These are phyloP conservation scores for Lactuca sativa DNA, from an alignment of 129 eudicot genomes.

Conservation along the genomic window DNA sequence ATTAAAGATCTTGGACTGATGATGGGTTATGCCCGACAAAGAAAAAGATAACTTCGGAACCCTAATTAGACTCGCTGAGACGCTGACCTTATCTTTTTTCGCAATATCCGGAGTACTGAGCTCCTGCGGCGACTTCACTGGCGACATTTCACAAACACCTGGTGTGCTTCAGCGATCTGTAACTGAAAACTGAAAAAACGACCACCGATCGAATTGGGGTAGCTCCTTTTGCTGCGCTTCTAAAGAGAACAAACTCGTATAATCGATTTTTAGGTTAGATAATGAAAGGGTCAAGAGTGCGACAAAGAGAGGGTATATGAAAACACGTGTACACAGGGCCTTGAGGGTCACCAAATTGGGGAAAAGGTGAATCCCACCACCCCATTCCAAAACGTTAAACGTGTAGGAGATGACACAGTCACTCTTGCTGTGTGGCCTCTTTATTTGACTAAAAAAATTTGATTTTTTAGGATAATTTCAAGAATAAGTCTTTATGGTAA, in stretches of 20 bases:
- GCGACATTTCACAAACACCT: conserved; percentile 44
- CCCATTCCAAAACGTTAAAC: conserved; percentile 17
- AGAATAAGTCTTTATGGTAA: background rate
- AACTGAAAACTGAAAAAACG: conserved; percentile 5
- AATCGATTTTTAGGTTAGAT: conserved; percentile 7
- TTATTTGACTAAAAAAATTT: conserved; percentile 21
- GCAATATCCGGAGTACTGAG: conserved; percentile 37
- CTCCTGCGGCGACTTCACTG: conserved; percentile 41
- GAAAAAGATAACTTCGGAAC: background rate
- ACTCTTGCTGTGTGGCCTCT: conserved; percentile 19
- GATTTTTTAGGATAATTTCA: conserved; percentile 6
- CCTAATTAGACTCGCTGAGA: background rate
- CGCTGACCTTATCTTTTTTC: conserved; percentile 54
- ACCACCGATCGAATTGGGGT: conserved; percentile 6
- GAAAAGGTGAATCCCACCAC: conserved; percentile 16
- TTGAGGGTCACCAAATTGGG: conserved; percentile 25
- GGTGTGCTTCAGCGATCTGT: conserved; percentile 21
- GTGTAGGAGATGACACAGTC: conserved; percentile 39
- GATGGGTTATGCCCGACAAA: background rate
- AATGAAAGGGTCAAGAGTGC: background rate
- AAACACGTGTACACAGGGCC: background rate
- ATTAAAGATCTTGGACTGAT: background rate
- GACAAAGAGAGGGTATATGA: background rate
- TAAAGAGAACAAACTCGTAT: background rate
- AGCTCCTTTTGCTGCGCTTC: background rate